phyloP scores from a whole-genome alignment of 176 grass and related monocot species.

The Rhynchospora tenuis region DNA sequence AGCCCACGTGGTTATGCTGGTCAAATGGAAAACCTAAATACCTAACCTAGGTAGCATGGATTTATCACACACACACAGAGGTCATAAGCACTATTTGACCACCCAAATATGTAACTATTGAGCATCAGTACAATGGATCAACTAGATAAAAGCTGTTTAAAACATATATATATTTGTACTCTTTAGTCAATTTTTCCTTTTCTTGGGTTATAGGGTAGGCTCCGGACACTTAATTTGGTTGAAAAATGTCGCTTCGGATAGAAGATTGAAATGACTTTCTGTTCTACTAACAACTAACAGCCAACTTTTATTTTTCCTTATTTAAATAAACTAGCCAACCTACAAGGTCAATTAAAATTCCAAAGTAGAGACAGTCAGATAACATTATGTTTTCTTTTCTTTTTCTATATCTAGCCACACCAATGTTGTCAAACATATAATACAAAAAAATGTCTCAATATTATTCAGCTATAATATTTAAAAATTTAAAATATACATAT shows the following conservation, averaged over 20 bases:
- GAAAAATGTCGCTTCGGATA: slow-evolving; percentile 1
- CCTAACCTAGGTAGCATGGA: not conserved
- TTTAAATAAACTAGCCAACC: not conserved
- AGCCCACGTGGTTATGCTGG: not conserved
- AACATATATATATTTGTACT: not conserved
- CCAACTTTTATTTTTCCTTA: no score
- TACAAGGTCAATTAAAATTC: not conserved
- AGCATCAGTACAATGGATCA: not conserved
- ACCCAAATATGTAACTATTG: not conserved
- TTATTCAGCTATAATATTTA: no score
- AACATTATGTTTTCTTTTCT: not conserved
- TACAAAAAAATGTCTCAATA: no score
- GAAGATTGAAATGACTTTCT: not conserved
- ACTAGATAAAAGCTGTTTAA: not conserved
- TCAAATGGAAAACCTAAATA: not conserved
- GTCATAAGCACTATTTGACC: not conserved
- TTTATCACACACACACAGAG: not conserved
- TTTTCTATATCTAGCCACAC: not conserved
- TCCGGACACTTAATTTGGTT: not conserved
- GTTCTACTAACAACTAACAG: not conserved
- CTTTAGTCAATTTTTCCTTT: not conserved
- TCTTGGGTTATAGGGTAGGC: not conserved
- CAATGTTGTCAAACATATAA: not conserved
- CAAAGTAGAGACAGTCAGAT: not conserved
- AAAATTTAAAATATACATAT: no score